Evolutionary conservation across 257 asterid species (phyloP).

Genomic region (Ilex asprella): DNA sequence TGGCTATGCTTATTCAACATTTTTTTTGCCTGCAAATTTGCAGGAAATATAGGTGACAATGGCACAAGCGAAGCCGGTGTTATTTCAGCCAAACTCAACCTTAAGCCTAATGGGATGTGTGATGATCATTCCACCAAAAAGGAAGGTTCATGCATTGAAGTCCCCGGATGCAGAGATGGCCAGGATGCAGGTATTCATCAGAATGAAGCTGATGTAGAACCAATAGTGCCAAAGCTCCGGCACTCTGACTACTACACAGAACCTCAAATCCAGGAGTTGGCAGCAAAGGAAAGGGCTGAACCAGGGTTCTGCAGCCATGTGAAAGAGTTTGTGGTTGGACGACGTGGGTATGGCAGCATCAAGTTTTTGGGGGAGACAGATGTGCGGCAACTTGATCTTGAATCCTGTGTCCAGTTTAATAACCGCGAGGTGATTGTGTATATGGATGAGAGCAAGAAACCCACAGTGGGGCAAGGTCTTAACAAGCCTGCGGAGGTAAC

Average conservation of each 20-base stretch:
- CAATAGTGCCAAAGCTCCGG: slow-evolving; percentile 17
- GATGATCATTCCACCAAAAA: background rate
- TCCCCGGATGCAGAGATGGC: background rate
- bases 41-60: background rate
- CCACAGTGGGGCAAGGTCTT: slow-evolving; percentile 73
- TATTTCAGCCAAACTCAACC: background rate
- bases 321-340: slow-evolving; percentile 73
- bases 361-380: slow-evolving; percentile 81
- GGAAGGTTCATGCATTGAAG: background rate
- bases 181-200: background rate
- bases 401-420: slow-evolving; percentile 60
- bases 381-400: slow-evolving; percentile 70
- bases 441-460: slow-evolving; percentile 72
- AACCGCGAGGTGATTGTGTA: slow-evolving; percentile 52
- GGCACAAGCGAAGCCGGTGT: background rate
- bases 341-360: slow-evolving; percentile 68
- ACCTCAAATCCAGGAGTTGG: slow-evolving; percentile 23
- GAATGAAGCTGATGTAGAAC: slow-evolving; percentile 15
- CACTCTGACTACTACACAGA: slow-evolving; percentile 19
- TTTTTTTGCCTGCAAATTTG: background rate
- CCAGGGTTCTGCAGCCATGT: slow-evolving; percentile 65
- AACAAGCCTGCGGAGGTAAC: slow-evolving; percentile 82
- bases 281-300: slow-evolving; percentile 66
- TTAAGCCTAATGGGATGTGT: background rate
- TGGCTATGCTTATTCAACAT: background rate